Conservation (phyloP, 768 basidiomycete genomes). For the Leccinum subgranulosum region DNA sequence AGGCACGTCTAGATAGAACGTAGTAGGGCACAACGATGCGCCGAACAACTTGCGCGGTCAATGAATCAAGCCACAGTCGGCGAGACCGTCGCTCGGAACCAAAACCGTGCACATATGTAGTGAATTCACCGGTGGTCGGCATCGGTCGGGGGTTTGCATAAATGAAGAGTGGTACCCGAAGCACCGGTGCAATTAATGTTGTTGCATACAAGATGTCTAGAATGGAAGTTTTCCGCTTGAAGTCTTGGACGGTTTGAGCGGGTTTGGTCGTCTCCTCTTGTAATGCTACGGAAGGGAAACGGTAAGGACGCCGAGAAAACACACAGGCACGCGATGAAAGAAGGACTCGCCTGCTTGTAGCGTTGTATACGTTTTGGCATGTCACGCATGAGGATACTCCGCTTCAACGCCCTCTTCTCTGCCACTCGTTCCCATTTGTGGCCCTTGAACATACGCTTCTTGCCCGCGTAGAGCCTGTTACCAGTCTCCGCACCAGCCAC, state of each 20-base stretch:
- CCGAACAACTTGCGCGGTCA: background rate
- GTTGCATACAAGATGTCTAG: constrained; percentile 34
- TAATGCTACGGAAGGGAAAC: constrained; percentile 17
- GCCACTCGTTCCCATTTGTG: constrained; percentile 76
- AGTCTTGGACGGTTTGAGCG: constrained; percentile 55
- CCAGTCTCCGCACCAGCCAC: constrained; percentile 53
- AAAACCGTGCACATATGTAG: background rate
- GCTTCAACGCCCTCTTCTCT: constrained; percentile 45
- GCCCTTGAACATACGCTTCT: constrained; percentile 91
- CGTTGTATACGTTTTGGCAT: constrained; percentile 65
- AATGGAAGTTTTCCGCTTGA: constrained; percentile 53
- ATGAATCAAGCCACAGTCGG: background rate
- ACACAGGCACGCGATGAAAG: background rate
- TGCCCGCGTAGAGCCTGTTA: constrained; percentile 66
- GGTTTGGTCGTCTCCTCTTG: constrained; percentile 47
- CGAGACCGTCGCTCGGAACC: background rate
- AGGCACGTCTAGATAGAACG: background rate
- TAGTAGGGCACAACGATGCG: background rate
- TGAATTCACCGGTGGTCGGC: background rate
- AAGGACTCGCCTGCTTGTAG: constrained; percentile 58
- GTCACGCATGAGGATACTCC: constrained; percentile 57
- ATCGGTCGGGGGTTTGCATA: background rate
- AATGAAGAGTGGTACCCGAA: background rate
- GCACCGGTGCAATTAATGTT: constrained; percentile 1
- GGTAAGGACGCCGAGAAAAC: background rate